Base-by-base conservation (phyloP, 2,329 filamentous ascomycete species). In the Penicillium griseofulvum region DNA sequence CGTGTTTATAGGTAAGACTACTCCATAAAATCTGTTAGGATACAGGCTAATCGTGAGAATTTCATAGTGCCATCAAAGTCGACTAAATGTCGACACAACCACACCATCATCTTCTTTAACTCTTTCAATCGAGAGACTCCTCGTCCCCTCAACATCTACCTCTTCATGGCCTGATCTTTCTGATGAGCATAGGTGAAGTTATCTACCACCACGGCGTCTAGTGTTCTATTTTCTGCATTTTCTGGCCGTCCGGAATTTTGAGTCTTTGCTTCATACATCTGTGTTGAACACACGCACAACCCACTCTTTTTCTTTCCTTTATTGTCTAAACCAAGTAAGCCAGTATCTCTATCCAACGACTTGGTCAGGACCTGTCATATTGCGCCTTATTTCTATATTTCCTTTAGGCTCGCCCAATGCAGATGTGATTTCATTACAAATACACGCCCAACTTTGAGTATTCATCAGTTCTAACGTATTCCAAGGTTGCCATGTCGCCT, bases 1-100 rank as follows among this genome's bases (percentile, higher is more conserved):
- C 84, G 87, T 69, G 91, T 96, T 68, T 96, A 94, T 71, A 84
- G 84, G 86, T 90, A 71, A 77, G 85, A 77, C 10, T 8, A 19
- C 52, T 26, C 24, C 33, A 53, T 38, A 28, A n/a, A 17, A 36
- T 51, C 3, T 10, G 3, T 2, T 19, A 36, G 9, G 24, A 9
- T 19, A 12, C 24, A 41, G 3, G 39, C 55, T 65, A 57, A 47
- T 44, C 29, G 57, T 44, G 16, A 16, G 12, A 26, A 31, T n/a
- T 11, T 2, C 38, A 56, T 47, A 73, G 71, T 55, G 65, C 67
- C 19, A 66, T 71, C 48, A 74, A 74, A 45, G 68, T 72, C 39
- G 71, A 73, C 60, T 72, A 56, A 59, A 39, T 10, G 19, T 26
- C 36, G 14, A 34, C 24, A 17, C 33, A 31, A 33, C 26, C n/a